These are phyloP conservation scores for Gelatoporia subvermispora DNA, from an alignment of 768 basidiomycete species.

Conservation along the genomic window DNA sequence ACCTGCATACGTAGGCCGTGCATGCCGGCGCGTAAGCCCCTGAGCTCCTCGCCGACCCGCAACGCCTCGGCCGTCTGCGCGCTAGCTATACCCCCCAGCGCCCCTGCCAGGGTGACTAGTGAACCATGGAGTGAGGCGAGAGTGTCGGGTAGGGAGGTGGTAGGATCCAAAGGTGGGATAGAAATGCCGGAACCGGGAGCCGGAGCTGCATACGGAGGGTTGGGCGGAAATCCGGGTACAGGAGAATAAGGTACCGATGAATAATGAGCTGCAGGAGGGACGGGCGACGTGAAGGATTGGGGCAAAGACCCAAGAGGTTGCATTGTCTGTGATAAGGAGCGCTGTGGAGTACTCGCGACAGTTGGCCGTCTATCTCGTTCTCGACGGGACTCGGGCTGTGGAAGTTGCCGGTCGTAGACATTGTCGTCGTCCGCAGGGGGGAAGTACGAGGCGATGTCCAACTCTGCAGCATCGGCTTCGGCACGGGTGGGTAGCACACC, in stretches of 20 bases:
- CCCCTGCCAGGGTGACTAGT: constrained; percentile 51
- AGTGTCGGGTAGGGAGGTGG: constrained; percentile 60
- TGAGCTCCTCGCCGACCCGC: constrained; percentile 69
- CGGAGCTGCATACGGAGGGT: constrained; percentile 4
- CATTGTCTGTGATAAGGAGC: no score
- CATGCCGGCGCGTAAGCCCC: constrained; percentile 59
- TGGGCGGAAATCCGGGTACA: constrained; percentile 9
- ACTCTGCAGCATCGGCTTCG: constrained; percentile 7
- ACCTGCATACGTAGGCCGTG: constrained; percentile 82
- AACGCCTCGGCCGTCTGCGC: constrained; percentile 62
- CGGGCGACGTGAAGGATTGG: neutral
- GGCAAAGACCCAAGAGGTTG: neutral
- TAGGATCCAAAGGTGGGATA: constrained; percentile 61
- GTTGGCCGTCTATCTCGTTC: no score
- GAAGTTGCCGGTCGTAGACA: neutral
- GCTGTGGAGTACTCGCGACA: no score
- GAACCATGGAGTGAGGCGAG: constrained; percentile 54
- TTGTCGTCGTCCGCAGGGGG: constrained; percentile 24
- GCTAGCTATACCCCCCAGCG: constrained; percentile 57
- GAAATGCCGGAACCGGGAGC: constrained; percentile 19
- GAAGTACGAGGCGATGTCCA: constrained; percentile 30
- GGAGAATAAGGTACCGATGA: constrained; percentile 4
- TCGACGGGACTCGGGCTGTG: no score
- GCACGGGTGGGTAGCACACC: neutral
- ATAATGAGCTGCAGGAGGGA: constrained; percentile 1